Evolutionary conservation across 2,329 filamentous ascomycete genomes (phyloP).

Genomic region (Aspergillus felis): DNA sequence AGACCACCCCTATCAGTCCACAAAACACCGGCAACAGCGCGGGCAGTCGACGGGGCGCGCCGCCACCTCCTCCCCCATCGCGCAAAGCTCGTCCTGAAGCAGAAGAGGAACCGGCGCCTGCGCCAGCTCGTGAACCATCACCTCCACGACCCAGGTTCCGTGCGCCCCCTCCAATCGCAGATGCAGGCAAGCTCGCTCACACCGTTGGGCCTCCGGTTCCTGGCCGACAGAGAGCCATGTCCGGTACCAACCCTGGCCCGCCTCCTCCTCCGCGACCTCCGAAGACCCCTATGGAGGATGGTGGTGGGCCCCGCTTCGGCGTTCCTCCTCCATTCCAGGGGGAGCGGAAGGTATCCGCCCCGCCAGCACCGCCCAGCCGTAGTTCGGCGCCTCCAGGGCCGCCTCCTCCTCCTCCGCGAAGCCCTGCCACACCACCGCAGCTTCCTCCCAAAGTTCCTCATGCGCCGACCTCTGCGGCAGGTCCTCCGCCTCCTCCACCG

Average conservation of each 20-base stretch:
- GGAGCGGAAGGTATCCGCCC: slow-evolving; percentile 57
- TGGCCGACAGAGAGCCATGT: slow-evolving; percentile 48
- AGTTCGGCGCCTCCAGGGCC: slow-evolving; percentile 56
- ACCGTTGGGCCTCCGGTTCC: slow-evolving; percentile 45
- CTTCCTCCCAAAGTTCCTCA: slow-evolving; percentile 44
- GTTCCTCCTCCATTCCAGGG: slow-evolving; percentile 78
- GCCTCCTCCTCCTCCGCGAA: slow-evolving; percentile 60
- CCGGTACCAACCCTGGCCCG: slow-evolving; percentile 53
- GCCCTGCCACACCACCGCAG: slow-evolving; percentile 47
- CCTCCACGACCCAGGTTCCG: slow-evolving; percentile 71
- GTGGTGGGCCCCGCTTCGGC: slow-evolving; percentile 61
- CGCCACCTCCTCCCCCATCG: slow-evolving; percentile 56
- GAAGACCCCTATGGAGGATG: slow-evolving; percentile 64
- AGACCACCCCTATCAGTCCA: slow-evolving; percentile 51
- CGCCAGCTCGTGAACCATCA: slow-evolving; percentile 66
- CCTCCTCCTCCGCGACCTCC: slow-evolving; percentile 66
- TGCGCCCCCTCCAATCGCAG: slow-evolving; percentile 81
- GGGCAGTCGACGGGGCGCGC: slow-evolving; percentile 53
- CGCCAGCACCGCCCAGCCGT: slow-evolving; percentile 72
- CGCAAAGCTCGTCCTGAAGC: slow-evolving; percentile 42
- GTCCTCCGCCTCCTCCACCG: slow-evolving; percentile 58
- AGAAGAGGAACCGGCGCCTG: slow-evolving; percentile 55
- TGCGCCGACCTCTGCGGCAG: slow-evolving; percentile 28
- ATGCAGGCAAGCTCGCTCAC: slow-evolving; percentile 81
- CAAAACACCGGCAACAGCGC: slow-evolving; percentile 57